These are phyloP conservation scores for Mrakiaceae sp. DNA, from an alignment of 1,284 basidiomycete species.

Conservation along the genomic window DNA sequence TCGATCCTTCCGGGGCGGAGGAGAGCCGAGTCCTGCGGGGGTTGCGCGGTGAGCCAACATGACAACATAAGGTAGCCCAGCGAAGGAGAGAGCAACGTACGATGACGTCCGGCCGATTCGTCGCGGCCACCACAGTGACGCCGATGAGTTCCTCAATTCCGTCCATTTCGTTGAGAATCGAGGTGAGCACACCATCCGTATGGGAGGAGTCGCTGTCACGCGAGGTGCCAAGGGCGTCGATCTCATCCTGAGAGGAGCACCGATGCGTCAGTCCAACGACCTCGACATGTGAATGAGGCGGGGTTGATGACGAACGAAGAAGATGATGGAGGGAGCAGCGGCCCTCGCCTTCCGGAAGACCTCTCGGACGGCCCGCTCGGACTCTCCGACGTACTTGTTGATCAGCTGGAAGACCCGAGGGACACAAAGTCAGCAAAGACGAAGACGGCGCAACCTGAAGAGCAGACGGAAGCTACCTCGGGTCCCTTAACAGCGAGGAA, in stretches of 20 bases:
- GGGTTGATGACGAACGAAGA: conserved; percentile 57
- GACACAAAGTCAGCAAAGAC: background rate
- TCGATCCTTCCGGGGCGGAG: conserved; percentile 95
- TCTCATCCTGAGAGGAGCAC: conserved; percentile 63
- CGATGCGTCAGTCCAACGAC: no score
- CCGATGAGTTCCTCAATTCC: conserved; percentile 87
- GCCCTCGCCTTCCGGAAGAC: conserved; percentile 91
- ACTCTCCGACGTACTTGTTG: conserved; percentile 96
- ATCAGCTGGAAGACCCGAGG: conserved; percentile 48
- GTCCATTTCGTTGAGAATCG: conserved; percentile 94
- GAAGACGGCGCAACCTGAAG: background rate
- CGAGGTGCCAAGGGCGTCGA: conserved; percentile 81
- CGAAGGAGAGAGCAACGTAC: conserved; percentile 40
- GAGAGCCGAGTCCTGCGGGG: conserved; percentile 70
- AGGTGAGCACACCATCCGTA: conserved; percentile 80
- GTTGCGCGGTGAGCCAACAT: background rate
- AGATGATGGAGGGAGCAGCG: conserved; percentile 87
- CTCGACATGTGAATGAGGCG: background rate
- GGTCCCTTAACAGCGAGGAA: conserved; percentile 98
- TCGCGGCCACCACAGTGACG: conserved; percentile 90
- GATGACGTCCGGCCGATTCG: conserved; percentile 86
- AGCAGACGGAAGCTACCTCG: conserved; percentile 48
- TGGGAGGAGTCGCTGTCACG: conserved; percentile 57
- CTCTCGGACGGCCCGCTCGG: conserved; percentile 85
- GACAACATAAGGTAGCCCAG: background rate